Percentiles rank a stretch among this genome's conserved stretches.
These are phyloP conservation scores for Euptelea pleiosperma DNA, from an alignment of 164 flowering plant species.

Conservation along the genomic window DNA sequence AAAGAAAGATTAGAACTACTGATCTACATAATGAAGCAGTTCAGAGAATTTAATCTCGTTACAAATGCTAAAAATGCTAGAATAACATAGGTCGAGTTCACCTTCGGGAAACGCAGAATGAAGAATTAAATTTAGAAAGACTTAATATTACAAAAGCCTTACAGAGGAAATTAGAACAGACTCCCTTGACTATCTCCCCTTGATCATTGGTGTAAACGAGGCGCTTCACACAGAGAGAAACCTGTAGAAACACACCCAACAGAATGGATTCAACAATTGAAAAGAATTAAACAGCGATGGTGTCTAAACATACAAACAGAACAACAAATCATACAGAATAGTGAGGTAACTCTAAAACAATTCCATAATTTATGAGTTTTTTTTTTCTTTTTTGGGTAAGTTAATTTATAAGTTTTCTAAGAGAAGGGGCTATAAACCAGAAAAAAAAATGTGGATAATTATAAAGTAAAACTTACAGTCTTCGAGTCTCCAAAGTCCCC, in stretches of 20 bases:
- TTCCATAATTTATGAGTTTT: background rate
- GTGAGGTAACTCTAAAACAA: background rate
- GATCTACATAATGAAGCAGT: background rate
- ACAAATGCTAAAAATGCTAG: background rate
- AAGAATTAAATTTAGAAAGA: background rate
- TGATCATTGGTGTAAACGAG: constrained; percentile 88
- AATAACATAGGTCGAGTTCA: background rate
- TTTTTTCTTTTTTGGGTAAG: no score
- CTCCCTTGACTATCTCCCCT: constrained; percentile 93
- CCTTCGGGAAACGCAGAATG: background rate
- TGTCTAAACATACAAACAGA: background rate
- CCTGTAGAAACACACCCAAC: constrained; percentile 36
- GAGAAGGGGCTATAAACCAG: no score
- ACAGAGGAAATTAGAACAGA: constrained; percentile 97
- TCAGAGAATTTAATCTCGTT: background rate
- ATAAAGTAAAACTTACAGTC: constrained; percentile 49
- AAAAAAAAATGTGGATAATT: background rate
- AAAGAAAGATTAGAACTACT: background rate
- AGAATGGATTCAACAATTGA: background rate
- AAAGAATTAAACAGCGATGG: background rate
- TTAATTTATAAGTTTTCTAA: no score
- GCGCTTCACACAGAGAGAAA: constrained; percentile 90
- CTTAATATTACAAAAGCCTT: constrained; percentile 21
- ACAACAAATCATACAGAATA: background rate
- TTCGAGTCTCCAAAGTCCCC: constrained; percentile 99